Evolutionary conservation across 2,329 filamentous ascomycete species (phyloP), one percentile per base, ranked within the genome.

Genomic region (Fusarium tanahbumbuense): DNA sequence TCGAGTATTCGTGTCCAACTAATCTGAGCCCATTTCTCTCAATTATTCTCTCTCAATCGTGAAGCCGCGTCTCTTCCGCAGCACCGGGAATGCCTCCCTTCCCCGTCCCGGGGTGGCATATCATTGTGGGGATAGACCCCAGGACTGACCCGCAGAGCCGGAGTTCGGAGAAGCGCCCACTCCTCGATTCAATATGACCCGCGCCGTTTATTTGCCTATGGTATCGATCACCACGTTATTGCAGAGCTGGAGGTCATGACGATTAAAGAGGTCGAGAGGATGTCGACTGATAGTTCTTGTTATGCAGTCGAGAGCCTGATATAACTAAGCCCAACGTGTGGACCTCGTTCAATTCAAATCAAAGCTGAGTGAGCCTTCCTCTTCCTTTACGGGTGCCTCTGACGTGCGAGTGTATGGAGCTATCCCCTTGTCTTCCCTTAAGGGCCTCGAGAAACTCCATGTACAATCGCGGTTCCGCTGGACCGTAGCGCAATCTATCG

Each of bases 21-120:
- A 13, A 8, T 23, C 22, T 32, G 42, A 37, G 56, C 16, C 5
- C 16, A 20, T 25, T 22, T n/a, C 12, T 18, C 40, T 27, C n/a
- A 32, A 45, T 30, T 16, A 28, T 15, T 34, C 27, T 9, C 23
- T 25, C 23, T 27, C 40, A 18, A 54, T 32, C 13, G 42, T 34
- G 41, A 70, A 57, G 42, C 63, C 67, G 55, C 32, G 48, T 56
- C 56, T 69, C 63, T 68, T 68, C 67, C 67, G 60, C 52, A 71
- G 46, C 50, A 71, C 67, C 67, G 67, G 67, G 63, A 71, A 64
- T 56, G 59, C 63, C 64, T 70, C 58, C 53, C 60, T 56, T 59
- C 62, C 64, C 70, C 68, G 64, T 73, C 52, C 72, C 72, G 72
- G 71, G 59, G 67, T 73, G 70, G 70, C 54, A 64, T 69, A 57